Conservation (phyloP, 1,284 basidiomycete genomes). For the Trichosporon sp. region DNA sequence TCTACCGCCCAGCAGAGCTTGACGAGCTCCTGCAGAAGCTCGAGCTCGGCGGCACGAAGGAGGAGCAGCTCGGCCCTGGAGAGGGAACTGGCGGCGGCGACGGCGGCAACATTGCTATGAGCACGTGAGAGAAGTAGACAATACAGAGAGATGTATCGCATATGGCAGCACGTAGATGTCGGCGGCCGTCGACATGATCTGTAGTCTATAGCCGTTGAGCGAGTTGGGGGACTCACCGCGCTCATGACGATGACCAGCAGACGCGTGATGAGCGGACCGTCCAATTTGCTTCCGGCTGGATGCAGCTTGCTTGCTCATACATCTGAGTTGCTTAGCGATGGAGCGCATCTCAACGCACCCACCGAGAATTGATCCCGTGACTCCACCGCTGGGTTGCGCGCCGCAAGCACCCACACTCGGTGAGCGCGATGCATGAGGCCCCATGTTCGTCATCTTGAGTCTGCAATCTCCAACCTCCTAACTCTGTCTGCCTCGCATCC, state of each 20-base stretch:
- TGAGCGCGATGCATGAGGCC: background rate
- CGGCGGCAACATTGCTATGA: conserved; percentile 43
- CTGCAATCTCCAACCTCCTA: background rate
- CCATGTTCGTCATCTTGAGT: background rate
- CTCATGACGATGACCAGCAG: background rate
- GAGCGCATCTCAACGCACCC: background rate
- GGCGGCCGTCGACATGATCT: background rate
- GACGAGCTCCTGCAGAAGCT: conserved; percentile 77
- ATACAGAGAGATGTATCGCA: background rate
- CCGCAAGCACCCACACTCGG: background rate
- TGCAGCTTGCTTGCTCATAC: background rate
- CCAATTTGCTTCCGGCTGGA: background rate
- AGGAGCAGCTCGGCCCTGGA: conserved; percentile 47
- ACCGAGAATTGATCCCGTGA: background rate
- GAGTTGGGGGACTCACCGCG: background rate
- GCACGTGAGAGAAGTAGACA: conserved; percentile 27
- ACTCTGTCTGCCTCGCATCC: background rate
- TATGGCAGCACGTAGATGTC: background rate
- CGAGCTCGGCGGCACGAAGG: conserved; percentile 79
- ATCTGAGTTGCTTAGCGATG: too few relatives aligned
- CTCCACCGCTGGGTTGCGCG: background rate
- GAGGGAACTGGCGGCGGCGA: conserved; percentile 46
- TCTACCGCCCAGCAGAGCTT: conserved; percentile 86
- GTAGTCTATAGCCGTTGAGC: too few relatives aligned
- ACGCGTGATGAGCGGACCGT: background rate